phyloP scores from a whole-genome alignment of 768 basidiomycete species.

The Leccinum sublutescens region DNA sequence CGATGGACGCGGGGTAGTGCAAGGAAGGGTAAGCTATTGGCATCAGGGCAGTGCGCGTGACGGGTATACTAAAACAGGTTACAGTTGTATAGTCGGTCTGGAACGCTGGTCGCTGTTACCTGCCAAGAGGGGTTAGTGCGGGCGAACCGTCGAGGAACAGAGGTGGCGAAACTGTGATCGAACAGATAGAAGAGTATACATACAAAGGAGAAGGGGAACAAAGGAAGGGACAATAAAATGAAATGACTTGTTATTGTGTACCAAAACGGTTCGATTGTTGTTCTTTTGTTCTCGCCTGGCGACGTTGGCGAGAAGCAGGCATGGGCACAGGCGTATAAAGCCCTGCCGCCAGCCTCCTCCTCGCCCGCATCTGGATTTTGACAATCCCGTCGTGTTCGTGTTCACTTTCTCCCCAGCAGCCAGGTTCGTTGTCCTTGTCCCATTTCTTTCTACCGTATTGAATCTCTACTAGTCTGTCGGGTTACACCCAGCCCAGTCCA shows the following conservation, averaged over 20 bases:
- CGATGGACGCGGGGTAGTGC: constrained; percentile 66
- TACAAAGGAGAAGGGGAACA: constrained; percentile 20
- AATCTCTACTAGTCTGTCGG: constrained; percentile 26
- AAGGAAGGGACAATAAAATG: constrained; percentile 21
- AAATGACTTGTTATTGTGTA: constrained; percentile 29
- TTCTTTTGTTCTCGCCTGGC: constrained; percentile 37
- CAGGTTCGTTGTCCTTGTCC: constrained; percentile 21
- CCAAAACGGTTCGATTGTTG: constrained; percentile 24
- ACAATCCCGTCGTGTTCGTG: constrained; percentile 30
- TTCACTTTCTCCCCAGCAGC: constrained; percentile 23
- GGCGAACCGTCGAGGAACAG: constrained; percentile 49
- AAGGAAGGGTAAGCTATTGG: constrained; percentile 58
- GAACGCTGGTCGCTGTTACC: constrained; percentile 68
- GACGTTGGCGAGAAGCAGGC: constrained; percentile 19
- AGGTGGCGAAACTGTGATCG: constrained; percentile 23
- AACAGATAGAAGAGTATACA: constrained; percentile 10
- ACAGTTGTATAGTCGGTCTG: constrained; percentile 68
- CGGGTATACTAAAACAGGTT: constrained; percentile 9
- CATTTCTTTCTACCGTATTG: neutral
- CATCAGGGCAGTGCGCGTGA: constrained; percentile 1
- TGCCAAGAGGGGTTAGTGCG: constrained; percentile 81
- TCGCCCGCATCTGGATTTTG: constrained; percentile 34
- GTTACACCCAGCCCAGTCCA: constrained; percentile 17
- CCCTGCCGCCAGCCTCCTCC: neutral
- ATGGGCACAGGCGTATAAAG: constrained; percentile 28